Evolutionary conservation across 371 early-diverging fungal genomes (phyloP).

Genomic region (Smittium culicis): DNA sequence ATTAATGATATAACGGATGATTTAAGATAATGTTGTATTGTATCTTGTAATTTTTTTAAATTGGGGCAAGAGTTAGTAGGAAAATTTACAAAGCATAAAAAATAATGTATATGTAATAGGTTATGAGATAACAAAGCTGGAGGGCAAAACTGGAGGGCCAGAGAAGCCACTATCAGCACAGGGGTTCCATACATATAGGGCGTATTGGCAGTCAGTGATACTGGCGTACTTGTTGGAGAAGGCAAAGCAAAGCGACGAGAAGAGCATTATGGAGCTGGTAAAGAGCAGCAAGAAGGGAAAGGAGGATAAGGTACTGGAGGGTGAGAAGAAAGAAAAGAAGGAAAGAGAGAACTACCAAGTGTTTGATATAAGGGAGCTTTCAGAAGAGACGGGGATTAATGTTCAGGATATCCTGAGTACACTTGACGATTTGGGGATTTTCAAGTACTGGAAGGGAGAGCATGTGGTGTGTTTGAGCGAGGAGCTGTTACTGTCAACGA

Average conservation of each 20-base stretch:
- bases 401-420: constrained; percentile 41
- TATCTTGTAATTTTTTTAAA: too few relatives aligned
- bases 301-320: neutral
- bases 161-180: too few relatives aligned
- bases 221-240: constrained; percentile 19
- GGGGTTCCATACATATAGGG: too few relatives aligned
- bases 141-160: too few relatives aligned
- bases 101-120: too few relatives aligned
- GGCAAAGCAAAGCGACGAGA: neutral
- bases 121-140: too few relatives aligned
- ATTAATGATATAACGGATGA: too few relatives aligned
- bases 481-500: too few relatives aligned
- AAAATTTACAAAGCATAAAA: too few relatives aligned
- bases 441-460: constrained; percentile 38
- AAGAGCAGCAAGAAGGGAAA: neutral
- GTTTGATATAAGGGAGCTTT: constrained; percentile 17
- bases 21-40: too few relatives aligned
- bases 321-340: neutral
- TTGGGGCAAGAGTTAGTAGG: too few relatives aligned
- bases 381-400: constrained; percentile 36
- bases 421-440: constrained; percentile 35
- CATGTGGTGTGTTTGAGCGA: too few relatives aligned
- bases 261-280: neutral
- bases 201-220: constrained; percentile 59
- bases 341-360: neutral